These are phyloP conservation scores for Desmodesmus armatus DNA, from an alignment of 139 green algal species.

Conservation along the genomic window DNA sequence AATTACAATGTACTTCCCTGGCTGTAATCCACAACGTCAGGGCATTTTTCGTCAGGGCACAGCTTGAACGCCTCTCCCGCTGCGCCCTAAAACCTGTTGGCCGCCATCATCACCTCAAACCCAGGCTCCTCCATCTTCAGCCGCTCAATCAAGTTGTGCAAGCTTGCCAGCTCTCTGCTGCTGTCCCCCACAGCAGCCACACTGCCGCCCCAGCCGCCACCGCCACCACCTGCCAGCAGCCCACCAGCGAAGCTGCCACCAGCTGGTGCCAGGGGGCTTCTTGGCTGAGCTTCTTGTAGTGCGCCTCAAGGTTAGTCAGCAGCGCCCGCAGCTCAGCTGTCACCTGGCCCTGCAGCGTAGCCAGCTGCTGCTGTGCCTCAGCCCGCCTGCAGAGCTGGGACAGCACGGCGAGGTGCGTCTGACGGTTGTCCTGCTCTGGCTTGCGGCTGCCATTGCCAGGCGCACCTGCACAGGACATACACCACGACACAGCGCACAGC, in stretches of 20 bases:
- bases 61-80: no score
- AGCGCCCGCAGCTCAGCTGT: slow-evolving; percentile 10
- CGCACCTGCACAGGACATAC: no score
- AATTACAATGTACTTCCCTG: no score
- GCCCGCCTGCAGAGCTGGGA: slow-evolving; percentile 6
- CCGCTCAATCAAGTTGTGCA: slow-evolving; percentile 36
- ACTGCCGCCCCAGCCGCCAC: neutral
- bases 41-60: no score
- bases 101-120: neutral
- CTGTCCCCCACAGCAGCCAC: neutral
- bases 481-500: no score
- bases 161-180: slow-evolving; percentile 35
- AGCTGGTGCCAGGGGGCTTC: neutral
- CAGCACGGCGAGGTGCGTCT: neutral
- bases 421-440: no score
- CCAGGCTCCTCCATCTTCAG: neutral
- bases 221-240: neutral
- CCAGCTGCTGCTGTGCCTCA: neutral
- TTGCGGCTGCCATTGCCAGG: no score
- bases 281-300: slow-evolving; percentile 4
- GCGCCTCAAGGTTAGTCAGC: neutral
- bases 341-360: neutral
- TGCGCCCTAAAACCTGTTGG: no score
- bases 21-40: no score
- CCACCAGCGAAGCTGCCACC: neutral